Conservation (phyloP, 176 grass and related monocot genomes). For the Guadua angustifolia region DNA sequence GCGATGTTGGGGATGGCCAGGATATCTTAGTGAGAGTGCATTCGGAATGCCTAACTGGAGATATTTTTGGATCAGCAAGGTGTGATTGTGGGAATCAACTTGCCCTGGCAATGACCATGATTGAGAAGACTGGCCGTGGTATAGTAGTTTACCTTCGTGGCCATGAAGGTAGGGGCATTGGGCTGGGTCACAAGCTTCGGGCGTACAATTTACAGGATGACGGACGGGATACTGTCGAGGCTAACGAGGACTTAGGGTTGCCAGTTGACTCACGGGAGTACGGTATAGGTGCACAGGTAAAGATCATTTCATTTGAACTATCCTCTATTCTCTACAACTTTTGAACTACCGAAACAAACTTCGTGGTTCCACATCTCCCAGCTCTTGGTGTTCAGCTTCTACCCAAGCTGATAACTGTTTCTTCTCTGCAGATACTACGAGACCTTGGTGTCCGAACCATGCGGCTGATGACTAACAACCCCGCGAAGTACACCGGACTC, state of each 20-base stretch:
- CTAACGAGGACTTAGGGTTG: conserved; percentile 92
- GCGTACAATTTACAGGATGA: conserved; percentile 90
- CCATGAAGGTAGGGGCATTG: conserved; percentile 92
- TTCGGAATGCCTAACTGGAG: conserved; percentile 85
- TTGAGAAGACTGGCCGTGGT: conserved; percentile 86
- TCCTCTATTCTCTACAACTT: conserved; percentile 5
- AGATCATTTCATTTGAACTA: conserved; percentile 2
- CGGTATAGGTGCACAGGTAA: conserved; percentile 85
- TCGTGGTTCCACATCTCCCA: conserved; percentile 3
- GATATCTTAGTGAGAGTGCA: conserved; percentile 93
- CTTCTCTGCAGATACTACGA: conserved; percentile 64
- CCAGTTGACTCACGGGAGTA: conserved; percentile 92
- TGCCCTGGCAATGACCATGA: conserved; percentile 76
- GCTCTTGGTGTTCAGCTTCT: conserved; percentile 17
- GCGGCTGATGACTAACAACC: conserved; percentile 93
- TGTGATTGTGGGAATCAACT: conserved; percentile 90
- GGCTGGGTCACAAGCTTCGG: conserved; percentile 90
- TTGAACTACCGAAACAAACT: neutral
- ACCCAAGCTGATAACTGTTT: conserved; percentile 17
- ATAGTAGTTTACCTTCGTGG: conserved; percentile 89
- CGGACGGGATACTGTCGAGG: conserved; percentile 89
- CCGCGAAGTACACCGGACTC: conserved; percentile 76
- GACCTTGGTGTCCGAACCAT: conserved; percentile 91
- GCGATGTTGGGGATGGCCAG: conserved; percentile 92
- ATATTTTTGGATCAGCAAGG: conserved; percentile 90